Evolutionary conservation across 169 alveolate genomes (phyloP).

Genomic region (Plasmodium cynomolgi): DNA sequence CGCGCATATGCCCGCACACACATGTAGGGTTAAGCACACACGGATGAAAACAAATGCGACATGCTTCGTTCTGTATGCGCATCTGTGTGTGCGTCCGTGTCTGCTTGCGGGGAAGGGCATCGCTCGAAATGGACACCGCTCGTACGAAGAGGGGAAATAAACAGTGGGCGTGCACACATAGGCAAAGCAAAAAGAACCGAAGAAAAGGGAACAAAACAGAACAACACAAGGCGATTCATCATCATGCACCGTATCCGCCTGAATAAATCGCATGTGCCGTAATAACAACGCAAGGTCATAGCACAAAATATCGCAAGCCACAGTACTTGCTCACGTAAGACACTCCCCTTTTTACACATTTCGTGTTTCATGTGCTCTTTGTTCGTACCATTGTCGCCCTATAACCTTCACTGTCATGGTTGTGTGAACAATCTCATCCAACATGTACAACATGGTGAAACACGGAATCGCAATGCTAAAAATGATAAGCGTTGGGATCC

Average conservation of each 20-base stretch:
- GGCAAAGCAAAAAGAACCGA: neutral
- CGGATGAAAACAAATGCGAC: neutral
- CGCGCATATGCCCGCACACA: neutral
- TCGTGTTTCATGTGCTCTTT: neutral
- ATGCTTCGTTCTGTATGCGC: neutral
- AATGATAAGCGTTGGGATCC: constrained; percentile 90
- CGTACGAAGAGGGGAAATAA: neutral
- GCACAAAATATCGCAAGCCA: neutral
- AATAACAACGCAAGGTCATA: neutral
- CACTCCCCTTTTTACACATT: neutral
- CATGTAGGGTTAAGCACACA: neutral
- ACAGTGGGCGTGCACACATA: neutral
- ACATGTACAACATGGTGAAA: constrained; percentile 88
- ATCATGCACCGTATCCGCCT: neutral
- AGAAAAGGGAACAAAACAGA: neutral
- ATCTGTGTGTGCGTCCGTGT: neutral
- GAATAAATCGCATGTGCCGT: neutral
- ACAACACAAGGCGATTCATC: neutral
- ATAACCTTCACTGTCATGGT: constrained; percentile 91
- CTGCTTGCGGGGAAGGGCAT: neutral
- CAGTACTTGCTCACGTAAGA: neutral
- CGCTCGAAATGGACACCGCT: neutral
- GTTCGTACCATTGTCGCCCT: constrained; percentile 89
- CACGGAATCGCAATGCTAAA: constrained; percentile 89
- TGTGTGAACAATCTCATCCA: constrained; percentile 89